Evolutionary conservation across 768 basidiomycete species (phyloP).

Genomic region (Leccinum aurantiacum): DNA sequence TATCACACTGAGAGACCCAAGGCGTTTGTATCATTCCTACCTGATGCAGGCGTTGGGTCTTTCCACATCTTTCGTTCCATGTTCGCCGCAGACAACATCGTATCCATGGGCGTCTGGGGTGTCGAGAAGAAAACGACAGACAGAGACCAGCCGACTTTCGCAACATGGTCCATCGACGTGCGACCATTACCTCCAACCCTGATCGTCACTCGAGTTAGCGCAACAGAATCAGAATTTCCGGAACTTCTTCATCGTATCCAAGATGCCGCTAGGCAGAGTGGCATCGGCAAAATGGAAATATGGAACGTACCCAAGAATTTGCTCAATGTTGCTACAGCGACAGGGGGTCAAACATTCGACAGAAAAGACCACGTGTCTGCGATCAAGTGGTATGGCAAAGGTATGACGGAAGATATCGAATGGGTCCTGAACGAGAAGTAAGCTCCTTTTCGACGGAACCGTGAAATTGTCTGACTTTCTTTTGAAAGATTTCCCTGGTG

Average conservation of each 20-base stretch:
- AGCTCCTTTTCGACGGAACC: background rate
- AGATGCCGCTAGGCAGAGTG: slow-evolving; percentile 35
- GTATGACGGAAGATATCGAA: slow-evolving; percentile 31
- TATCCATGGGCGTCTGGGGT: slow-evolving; percentile 21
- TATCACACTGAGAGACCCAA: slow-evolving; percentile 12
- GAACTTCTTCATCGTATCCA: slow-evolving; percentile 37
- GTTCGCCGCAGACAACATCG: slow-evolving; percentile 9
- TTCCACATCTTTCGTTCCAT: slow-evolving; percentile 40
- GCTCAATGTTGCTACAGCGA: slow-evolving; percentile 20
- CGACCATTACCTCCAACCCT: slow-evolving; percentile 35
- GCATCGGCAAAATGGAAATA: slow-evolving; percentile 42
- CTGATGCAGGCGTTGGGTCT: slow-evolving; percentile 48
- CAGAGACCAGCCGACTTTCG: slow-evolving; percentile 27
- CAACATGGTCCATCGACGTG: slow-evolving; percentile 49
- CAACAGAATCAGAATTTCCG: slow-evolving; percentile 31
- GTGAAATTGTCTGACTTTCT: background rate
- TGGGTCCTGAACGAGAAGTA: slow-evolving; percentile 55
- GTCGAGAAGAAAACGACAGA: slow-evolving; percentile 14
- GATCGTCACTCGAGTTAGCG: slow-evolving; percentile 44
- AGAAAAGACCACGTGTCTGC: slow-evolving; percentile 42
- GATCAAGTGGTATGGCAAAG: slow-evolving; percentile 51
- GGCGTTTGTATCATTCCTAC: slow-evolving; percentile 40
- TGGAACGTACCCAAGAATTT: slow-evolving; percentile 46
- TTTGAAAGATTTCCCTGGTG: slow-evolving; percentile 43
- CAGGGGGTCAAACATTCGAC: slow-evolving; percentile 34